Evolutionary conservation across 139 green algal species (phyloP), one percentile per base, ranked within the genome.

Genomic region (Chlamydomonas eustigma): DNA sequence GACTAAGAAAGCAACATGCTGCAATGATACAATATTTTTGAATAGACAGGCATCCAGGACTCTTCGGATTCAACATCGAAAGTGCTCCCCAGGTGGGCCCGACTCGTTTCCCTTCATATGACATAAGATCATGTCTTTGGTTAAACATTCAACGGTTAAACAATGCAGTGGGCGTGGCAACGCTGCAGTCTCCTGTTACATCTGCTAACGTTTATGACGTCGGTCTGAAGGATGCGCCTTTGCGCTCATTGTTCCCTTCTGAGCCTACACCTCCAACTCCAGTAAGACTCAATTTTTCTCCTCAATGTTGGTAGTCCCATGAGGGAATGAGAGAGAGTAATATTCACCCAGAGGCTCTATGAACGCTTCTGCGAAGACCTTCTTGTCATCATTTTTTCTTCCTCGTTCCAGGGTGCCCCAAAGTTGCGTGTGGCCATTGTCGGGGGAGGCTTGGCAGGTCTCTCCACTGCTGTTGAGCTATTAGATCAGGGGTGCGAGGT

Each of bases 381-480:
- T n/a, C n/a, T 58, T 18, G 44, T 28, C 12, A 70, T 70, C 6
- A 37, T 70, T 70, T 8, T 37, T 18, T 73, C 12, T 4, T 73
- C 33, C 65, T 75, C 18, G 31, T 50, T 73, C 50, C 84, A 93
- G 87, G 87, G 86, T 30, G 85, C 88, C 0, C 91, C 92, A 35
- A 95, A 95, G 80, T 83, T 97, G 34, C 91, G 90, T 76, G 91
- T 96, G 6, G 91, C 91, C 2, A 94, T 97, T 64, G 86, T 97
- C 35, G 93, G 93, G 64, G 86, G 86, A 64, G 93, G 93, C 1
- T 85, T 97, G 66, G 90, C 91, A 25, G 92, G 93, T 25, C 84
- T 98, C 71, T 97, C 93, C 34, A 98, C 94, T 25, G 94, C 94
- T 2, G 92, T 97, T 0, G 94, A 98, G 86, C 87, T 98, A 63